Evolutionary conservation across 306 rosid species (phyloP).

Genomic region (Clitoria ternatea): DNA sequence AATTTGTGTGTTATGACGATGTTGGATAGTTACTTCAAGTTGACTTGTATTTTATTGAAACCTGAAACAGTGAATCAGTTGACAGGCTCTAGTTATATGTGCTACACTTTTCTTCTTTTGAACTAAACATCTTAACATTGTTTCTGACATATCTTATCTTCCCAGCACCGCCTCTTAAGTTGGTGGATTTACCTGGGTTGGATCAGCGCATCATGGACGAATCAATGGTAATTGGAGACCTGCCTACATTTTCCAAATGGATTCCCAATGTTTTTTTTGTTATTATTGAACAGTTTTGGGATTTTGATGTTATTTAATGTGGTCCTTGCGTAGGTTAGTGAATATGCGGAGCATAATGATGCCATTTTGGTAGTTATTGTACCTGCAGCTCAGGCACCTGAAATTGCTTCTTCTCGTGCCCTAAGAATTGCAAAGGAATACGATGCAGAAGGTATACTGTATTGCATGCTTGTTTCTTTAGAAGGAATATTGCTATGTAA

Average conservation of each 20-base stretch:
- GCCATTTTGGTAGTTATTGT: conserved; percentile 80
- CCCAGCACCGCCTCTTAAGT: conserved; percentile 93
- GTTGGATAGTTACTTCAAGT: neutral
- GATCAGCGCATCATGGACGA: conserved; percentile 93
- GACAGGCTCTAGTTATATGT: neutral
- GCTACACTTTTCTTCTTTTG: neutral
- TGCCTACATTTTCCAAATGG: conserved; percentile 15
- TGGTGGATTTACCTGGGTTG: conserved; percentile 95
- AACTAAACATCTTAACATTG: conserved; percentile 10
- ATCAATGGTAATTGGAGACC: conserved; percentile 59
- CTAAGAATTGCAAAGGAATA: conserved; percentile 79
- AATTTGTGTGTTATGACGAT: neutral
- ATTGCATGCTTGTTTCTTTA: neutral
- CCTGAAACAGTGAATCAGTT: neutral
- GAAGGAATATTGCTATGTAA: neutral
- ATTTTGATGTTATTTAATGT: conserved; percentile 22
- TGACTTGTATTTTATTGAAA: conserved; percentile 5
- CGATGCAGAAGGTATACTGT: conserved; percentile 73
- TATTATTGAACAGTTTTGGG: conserved; percentile 13
- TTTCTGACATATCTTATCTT: conserved; percentile 21
- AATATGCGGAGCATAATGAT: conserved; percentile 88
- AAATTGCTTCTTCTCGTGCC: conserved; percentile 83
- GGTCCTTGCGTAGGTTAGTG: conserved; percentile 68
- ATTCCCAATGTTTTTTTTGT: neutral
- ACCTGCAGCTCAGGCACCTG: conserved; percentile 94